phyloP scores from a whole-genome alignment of 352 stramenopile genomes.

The Pythium monospermum region DNA sequence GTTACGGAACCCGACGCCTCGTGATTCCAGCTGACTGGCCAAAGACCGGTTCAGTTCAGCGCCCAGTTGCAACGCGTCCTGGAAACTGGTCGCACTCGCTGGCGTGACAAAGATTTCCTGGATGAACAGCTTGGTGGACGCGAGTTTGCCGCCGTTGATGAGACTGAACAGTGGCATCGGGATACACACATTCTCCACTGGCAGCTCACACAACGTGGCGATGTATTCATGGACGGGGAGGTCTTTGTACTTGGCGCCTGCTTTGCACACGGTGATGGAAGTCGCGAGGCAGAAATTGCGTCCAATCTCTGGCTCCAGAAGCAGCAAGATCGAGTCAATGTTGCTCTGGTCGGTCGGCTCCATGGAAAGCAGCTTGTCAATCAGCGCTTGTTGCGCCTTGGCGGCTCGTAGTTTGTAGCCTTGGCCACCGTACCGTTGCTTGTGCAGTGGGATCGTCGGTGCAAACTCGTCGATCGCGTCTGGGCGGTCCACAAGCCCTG shows the following conservation, averaged over 20 bases:
- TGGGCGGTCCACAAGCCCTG: conserved; percentile 32
- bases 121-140: conserved; percentile 62
- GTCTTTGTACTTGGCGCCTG: conserved; percentile 56
- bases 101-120: conserved; percentile 61
- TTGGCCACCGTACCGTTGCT: conserved; percentile 35
- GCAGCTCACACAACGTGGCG: conserved; percentile 37
- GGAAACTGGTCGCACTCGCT: conserved; percentile 47
- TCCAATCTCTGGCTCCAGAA: conserved; percentile 39
- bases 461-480: conserved; percentile 26
- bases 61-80: conserved; percentile 54
- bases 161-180: conserved; percentile 76
- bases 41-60: conserved; percentile 42
- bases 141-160: conserved; percentile 54
- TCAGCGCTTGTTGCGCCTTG: conserved; percentile 29
- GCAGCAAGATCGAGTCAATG: conserved; percentile 34
- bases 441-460: conserved; percentile 20
- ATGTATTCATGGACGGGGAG: conserved; percentile 51
- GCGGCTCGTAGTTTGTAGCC: conserved; percentile 36
- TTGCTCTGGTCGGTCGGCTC: conserved; percentile 43
- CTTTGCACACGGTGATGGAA: conserved; percentile 57
- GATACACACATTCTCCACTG: conserved; percentile 37
- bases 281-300: conserved; percentile 53
- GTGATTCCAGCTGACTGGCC: conserved; percentile 35
- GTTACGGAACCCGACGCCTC: conserved; percentile 59
- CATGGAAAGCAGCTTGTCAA: conserved; percentile 33